phyloP scores from a whole-genome alignment of 1,284 basidiomycete species.

The Cutaneotrichosporon daszewskae region DNA sequence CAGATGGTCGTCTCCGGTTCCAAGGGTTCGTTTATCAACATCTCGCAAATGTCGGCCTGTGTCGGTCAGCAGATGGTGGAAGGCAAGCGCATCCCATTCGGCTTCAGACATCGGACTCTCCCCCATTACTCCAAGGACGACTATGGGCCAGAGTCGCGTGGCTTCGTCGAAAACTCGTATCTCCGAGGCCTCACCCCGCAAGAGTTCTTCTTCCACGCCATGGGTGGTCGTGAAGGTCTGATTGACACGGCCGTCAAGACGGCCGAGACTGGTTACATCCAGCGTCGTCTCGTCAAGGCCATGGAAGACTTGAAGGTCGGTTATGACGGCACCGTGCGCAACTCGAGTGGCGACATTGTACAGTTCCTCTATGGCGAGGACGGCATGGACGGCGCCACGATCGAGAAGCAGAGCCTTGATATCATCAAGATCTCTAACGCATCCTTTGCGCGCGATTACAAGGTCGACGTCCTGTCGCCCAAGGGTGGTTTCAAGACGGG shows the following conservation, averaged over 20 bases:
- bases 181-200: constrained; percentile 93
- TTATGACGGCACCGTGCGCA: constrained; percentile 97
- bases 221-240: constrained; percentile 98
- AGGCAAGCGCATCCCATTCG: constrained; percentile 96
- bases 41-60: constrained; percentile 99
- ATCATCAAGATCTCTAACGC: constrained; percentile 76
- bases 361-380: constrained; percentile 99
- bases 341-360: constrained; percentile 89
- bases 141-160: constrained; percentile 95
- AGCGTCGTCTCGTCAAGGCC: constrained; percentile 95
- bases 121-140: constrained; percentile 99
- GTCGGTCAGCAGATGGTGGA: constrained; percentile 98
- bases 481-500: constrained; percentile 70
- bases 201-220: constrained; percentile 99
- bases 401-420: constrained; percentile 90
- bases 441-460: constrained; percentile 84
- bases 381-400: constrained; percentile 96
- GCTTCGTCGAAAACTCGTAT: constrained; percentile 99
- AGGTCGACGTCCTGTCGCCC: constrained; percentile 76
- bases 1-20: constrained; percentile 99
- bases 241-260: constrained; percentile 99
- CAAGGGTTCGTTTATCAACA: constrained; percentile 99
- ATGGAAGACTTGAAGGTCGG: constrained; percentile 95
- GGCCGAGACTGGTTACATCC: constrained; percentile 98
- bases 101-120: constrained; percentile 91